A percentile compares a stretch with the other conserved stretches of the same genome.
Conservation (phyloP, 2,329 filamentous ascomycete genomes). For the Trichoderma sp. region DNA sequence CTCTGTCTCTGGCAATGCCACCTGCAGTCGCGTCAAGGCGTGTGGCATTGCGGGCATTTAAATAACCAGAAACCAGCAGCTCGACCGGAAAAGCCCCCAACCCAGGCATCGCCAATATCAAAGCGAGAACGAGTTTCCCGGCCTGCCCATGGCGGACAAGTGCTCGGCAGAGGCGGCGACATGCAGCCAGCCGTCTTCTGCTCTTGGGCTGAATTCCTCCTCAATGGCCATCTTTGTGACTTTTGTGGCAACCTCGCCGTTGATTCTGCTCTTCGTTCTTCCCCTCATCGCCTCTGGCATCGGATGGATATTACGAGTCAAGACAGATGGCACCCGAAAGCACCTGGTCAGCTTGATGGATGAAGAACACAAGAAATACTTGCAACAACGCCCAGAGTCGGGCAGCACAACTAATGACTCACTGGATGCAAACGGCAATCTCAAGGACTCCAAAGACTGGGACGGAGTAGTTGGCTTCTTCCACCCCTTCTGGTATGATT, state of each 20-base stretch:
- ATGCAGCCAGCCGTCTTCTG: slow-evolving; percentile 7
- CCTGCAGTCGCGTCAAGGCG: background rate
- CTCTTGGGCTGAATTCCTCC: slow-evolving; percentile 29
- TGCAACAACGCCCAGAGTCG: slow-evolving; percentile 35
- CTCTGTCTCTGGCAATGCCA: slow-evolving; percentile 14
- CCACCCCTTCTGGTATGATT: slow-evolving; percentile 85
- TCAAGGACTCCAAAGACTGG: slow-evolving; percentile 58
- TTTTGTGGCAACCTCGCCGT: slow-evolving; percentile 23
- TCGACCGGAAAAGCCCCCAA: background rate
- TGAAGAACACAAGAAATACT: slow-evolving; percentile 43
- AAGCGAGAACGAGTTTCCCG: slow-evolving; percentile 17
- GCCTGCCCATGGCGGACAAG: slow-evolving; percentile 9
- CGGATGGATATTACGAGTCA: slow-evolving; percentile 62
- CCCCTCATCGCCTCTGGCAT: slow-evolving; percentile 44
- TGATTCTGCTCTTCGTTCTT: slow-evolving; percentile 28
- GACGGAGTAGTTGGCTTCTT: slow-evolving; percentile 91
- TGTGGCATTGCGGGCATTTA: slow-evolving; percentile 11
- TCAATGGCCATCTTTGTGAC: slow-evolving; percentile 30
- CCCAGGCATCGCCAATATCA: background rate
- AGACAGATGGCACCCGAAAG: slow-evolving; percentile 60
- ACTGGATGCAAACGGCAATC: slow-evolving; percentile 52
- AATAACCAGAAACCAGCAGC: background rate
- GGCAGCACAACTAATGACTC: slow-evolving; percentile 54
- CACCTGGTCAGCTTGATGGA: slow-evolving; percentile 54
- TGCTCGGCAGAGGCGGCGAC: slow-evolving; percentile 16